These are phyloP conservation scores for Paracoccidioides lutzii DNA, from an alignment of 2,329 filamentous ascomycete genomes.

Conservation along the genomic window DNA sequence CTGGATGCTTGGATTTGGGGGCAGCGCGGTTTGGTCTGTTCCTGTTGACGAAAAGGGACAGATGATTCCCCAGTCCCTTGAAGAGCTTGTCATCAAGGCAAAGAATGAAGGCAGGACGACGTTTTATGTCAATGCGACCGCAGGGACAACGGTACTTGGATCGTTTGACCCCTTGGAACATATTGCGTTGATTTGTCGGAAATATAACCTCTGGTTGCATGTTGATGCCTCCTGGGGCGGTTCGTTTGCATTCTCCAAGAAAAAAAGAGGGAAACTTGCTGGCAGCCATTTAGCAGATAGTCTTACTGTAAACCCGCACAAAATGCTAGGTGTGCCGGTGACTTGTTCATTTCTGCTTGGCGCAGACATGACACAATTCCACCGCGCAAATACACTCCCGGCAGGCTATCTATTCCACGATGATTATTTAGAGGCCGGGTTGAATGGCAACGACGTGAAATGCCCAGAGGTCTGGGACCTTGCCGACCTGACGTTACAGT, in stretches of 20 bases:
- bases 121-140: conserved; percentile 90
- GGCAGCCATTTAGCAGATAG: conserved; percentile 66
- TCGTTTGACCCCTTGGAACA: conserved; percentile 69
- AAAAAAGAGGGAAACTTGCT: conserved; percentile 49
- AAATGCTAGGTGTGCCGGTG: conserved; percentile 86
- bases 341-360: conserved; percentile 84
- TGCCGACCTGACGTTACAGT: conserved; percentile 85
- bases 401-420: conserved; percentile 78
- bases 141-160: conserved; percentile 84
- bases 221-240: conserved; percentile 90
- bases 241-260: conserved; percentile 61
- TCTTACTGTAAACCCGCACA: conserved; percentile 85
- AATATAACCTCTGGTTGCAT: conserved; percentile 75
- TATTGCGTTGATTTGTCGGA: conserved; percentile 57
- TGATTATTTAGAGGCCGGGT: conserved; percentile 28
- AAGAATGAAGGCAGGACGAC: conserved; percentile 60
- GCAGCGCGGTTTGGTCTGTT: conserved; percentile 57
- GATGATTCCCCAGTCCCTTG: conserved; percentile 57
- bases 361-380: conserved; percentile 62
- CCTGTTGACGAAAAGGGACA: conserved; percentile 58
- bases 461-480: conserved; percentile 64
- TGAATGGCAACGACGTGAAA: conserved; percentile 11
- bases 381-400: conserved; percentile 69
- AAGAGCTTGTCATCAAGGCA: conserved; percentile 48
- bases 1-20: conserved; percentile 77